Base-by-base conservation (phyloP, 257 asterid genomes). In the Phtheirospermum japonicum region DNA sequence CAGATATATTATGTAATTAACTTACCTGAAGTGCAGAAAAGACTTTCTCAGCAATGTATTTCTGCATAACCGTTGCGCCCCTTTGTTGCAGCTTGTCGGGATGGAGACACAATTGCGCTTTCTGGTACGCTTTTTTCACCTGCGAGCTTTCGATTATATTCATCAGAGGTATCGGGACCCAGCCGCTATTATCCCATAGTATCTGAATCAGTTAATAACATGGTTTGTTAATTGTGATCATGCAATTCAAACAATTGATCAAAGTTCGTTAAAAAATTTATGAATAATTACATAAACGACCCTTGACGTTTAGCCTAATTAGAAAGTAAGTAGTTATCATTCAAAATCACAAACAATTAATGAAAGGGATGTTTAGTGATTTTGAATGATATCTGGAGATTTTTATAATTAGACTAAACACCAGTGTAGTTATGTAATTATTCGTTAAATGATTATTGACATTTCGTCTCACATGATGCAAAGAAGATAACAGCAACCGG, bases 61-160 rank as follows among this genome's bases (percentile, higher is more conserved):
- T 85, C 13, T 88, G 92, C 7, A 75, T 73, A 54, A 50, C 19
- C 2, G 88, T 77, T 2, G 96, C 88, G 34, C 92, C 88, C 76
- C 92, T 75, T 65, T 85, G 95, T 23, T 88, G 96, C 68, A 88
- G 82, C 71, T 88, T 88, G 80, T 88, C 96, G 0, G 95, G 96
- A 65, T 88, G 95, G 59, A 88, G 77, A 50, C 90, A 78, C 40
- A 88, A 59, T 58, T 87, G 73, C n/a, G 96, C 96, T 71, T 61
- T 88, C 79, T 85, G 95, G 68, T 88, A 88, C 4, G 92, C 84
- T 68, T 83, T 88, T 72, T 80, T 88, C 77, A 85, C 89, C 40
- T 79, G 77, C 3, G 84, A 57, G 67, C 78, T 73, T 59, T 82
- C 86, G 51, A 75, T 74, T 40, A 85, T 70, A 54, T 59, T 74